phyloP scores from a whole-genome alignment of 495 filamentous ascomycete genomes.

The Thermochaetoides thermophila region DNA sequence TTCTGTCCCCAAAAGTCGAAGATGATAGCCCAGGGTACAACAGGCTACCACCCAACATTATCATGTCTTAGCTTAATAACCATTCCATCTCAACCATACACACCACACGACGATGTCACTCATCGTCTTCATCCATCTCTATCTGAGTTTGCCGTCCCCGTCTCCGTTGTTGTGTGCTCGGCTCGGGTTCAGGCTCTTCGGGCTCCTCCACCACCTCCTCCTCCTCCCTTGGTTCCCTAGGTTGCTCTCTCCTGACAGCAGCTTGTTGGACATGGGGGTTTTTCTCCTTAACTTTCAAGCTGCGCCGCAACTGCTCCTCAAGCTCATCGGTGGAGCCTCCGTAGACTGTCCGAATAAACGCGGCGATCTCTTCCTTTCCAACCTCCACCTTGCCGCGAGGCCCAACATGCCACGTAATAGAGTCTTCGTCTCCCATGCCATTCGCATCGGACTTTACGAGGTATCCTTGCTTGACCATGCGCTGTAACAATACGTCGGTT shows the following conservation, averaged over 20 bases:
- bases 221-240: too few species aligned
- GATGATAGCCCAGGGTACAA: too few species aligned
- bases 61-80: slow-evolving; percentile 1
- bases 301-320: slow-evolving; percentile 36
- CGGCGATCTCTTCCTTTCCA: slow-evolving; percentile 52
- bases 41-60: slow-evolving; percentile 1
- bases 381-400: slow-evolving; percentile 81
- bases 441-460: slow-evolving; percentile 53
- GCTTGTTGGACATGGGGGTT: too few species aligned
- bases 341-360: slow-evolving; percentile 49
- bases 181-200: slow-evolving; percentile 9
- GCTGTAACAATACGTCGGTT: slow-evolving; percentile 59
- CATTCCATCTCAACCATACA: background rate
- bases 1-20: too few species aligned
- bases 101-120: background rate
- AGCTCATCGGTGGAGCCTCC: slow-evolving; percentile 35
- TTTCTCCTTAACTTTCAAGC: slow-evolving; percentile 37
- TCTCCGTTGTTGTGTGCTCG: slow-evolving; percentile 9
- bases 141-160: slow-evolving; percentile 4
- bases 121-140: slow-evolving; percentile 1
- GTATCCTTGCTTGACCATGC: slow-evolving; percentile 72
- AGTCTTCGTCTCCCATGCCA: slow-evolving; percentile 45
- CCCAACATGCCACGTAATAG: slow-evolving; percentile 63
- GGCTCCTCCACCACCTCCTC: slow-evolving; percentile 4
- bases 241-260: too few species aligned